Evolutionary conservation across 257 asterid species (phyloP).

Genomic region (Salvia splendens): DNA sequence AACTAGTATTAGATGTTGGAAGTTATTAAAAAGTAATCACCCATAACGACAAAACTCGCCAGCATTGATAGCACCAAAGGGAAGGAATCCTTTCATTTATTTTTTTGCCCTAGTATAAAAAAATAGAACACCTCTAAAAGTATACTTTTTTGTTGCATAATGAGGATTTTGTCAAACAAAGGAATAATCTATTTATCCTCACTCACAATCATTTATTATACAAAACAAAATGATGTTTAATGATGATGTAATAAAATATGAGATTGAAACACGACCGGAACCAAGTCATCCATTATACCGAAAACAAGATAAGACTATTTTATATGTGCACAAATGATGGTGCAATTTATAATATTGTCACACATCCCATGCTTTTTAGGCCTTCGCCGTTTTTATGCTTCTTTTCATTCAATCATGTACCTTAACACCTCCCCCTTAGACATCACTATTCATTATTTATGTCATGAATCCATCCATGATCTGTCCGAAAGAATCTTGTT

Average conservation of each 20-base stretch:
- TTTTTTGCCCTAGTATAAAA: background rate
- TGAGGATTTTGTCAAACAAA: conserved; percentile 36
- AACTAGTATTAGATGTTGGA: conserved; percentile 33
- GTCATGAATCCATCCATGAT: conserved; percentile 19
- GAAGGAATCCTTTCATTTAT: conserved; percentile 43
- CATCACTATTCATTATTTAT: conserved; percentile 41
- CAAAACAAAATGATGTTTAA: background rate
- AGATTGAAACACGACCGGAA: background rate
- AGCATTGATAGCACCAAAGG: conserved; percentile 56
- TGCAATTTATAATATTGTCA: conserved; percentile 33
- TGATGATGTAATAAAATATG: background rate
- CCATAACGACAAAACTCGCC: conserved; percentile 63
- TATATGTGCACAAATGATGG: conserved; percentile 32
- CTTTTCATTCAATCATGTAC: conserved; percentile 43
- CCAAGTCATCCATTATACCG: background rate
- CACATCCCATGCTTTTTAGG: conserved; percentile 39
- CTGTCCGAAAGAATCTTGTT: conserved; percentile 48
- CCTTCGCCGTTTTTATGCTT: conserved; percentile 33
- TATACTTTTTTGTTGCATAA: conserved; percentile 19
- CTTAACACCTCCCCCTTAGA: conserved; percentile 32
- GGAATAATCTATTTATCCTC: conserved; percentile 31
- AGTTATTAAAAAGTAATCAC: conserved; percentile 38
- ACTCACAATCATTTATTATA: conserved; percentile 9
- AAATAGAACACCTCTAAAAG: conserved; percentile 6
- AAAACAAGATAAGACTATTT: conserved; percentile 21